A percentile compares a stretch with the other conserved stretches of the same genome.
These are phyloP conservation scores for Tephrocybe rancida DNA, from an alignment of 768 basidiomycete species.

Conservation along the genomic window DNA sequence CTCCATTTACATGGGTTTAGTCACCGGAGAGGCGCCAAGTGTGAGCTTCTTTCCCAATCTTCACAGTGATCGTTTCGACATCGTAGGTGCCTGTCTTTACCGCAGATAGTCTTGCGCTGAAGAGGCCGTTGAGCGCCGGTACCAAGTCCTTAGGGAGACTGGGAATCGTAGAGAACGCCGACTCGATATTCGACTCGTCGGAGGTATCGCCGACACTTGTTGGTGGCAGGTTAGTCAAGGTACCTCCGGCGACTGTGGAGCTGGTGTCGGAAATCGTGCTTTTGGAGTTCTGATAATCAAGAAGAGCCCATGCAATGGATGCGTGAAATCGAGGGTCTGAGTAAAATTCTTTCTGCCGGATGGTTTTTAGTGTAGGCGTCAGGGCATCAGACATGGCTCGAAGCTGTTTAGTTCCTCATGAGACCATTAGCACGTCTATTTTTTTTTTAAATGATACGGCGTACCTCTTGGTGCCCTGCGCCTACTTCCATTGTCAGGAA, in stretches of 20 bases:
- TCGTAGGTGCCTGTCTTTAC: constrained; percentile 50
- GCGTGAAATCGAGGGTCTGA: constrained; percentile 81
- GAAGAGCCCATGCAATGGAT: constrained; percentile 86
- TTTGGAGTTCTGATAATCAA: constrained; percentile 33
- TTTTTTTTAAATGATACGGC: neutral
- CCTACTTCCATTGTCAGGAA: constrained; percentile 85
- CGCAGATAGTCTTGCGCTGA: constrained; percentile 43
- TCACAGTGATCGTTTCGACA: constrained; percentile 56
- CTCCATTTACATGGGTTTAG: constrained; percentile 12
- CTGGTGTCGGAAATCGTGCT: neutral
- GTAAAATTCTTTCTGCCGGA: constrained; percentile 84
- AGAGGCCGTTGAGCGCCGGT: constrained; percentile 48
- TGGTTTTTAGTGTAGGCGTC: constrained; percentile 53
- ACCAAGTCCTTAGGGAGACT: constrained; percentile 53
- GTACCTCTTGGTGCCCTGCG: constrained; percentile 79
- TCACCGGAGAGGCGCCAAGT: constrained; percentile 43
- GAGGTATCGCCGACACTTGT: constrained; percentile 12
- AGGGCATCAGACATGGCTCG: constrained; percentile 54
- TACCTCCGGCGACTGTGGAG: constrained; percentile 2
- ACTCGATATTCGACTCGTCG: constrained; percentile 11
- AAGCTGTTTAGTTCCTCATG: constrained; percentile 47
- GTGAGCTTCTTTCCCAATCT: constrained; percentile 69
- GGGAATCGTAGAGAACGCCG: constrained; percentile 49
- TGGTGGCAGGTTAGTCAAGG: constrained; percentile 10
- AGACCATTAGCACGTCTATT: neutral